Evolutionary conservation across 176 grass and related monocot species (phyloP), one percentile per base, ranked within the genome.

Genomic region (Calamus simplicifolius): DNA sequence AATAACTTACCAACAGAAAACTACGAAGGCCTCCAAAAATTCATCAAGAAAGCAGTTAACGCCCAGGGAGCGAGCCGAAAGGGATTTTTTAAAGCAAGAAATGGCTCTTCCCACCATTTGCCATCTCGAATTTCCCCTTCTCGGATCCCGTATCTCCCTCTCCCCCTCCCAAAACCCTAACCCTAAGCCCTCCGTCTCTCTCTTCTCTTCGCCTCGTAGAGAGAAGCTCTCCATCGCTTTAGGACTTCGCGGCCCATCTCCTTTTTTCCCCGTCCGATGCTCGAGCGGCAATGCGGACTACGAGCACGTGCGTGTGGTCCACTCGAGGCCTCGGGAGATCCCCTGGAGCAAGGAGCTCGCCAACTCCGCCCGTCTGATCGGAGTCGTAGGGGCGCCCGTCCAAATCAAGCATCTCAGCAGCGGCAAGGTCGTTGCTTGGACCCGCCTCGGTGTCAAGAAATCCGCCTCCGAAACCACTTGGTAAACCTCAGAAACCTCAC

Each of bases 341-440:
- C 56, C 75, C 4, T 92, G 93, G 93, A 88, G 77, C 79, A 85
- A 50, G 84, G 93, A 88, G 0, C 59, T 89, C 14, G 69, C 75
- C 51, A 98, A 98, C 73, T 85, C 81, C 48, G 81, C 85, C 19
- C 75, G 69, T 21, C 66, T 98, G 2, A 98, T 98, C 4, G 93
- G 93, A 14, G 83, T 72, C 19, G 84, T 89, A 17, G 87, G 84
- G 14, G 69, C 85, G 4, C 72, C 86, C 6, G 58, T 92, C 1
- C 78, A 98, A 70, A 80, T 98, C 69, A 81, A 86, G 67, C 84
- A 78, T 55, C 84, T 92, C 1, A 57, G 58, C 4, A 98, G 79
- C 18, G 87, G 87, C 16, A 84, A 75, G 27, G 31, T 58, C 27
- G 64, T 98, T 50, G 93, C 93, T 14, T 81, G 84, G 73, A 83